phyloP scores from a whole-genome alignment of 2,329 filamentous ascomycete genomes.

The Hypoxylon sp. region DNA sequence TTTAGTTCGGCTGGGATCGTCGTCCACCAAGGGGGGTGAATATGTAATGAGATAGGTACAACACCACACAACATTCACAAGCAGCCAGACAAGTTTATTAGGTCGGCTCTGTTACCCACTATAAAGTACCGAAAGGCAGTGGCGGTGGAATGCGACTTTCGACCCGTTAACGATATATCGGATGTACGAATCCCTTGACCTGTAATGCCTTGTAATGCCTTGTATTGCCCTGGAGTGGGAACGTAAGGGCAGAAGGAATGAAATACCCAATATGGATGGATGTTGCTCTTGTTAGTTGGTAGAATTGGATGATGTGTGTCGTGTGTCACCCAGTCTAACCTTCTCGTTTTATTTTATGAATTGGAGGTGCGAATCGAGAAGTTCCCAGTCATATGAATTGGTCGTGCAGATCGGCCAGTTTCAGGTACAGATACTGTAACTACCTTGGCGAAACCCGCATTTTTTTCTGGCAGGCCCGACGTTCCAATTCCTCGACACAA shows the following conservation, averaged over 20 bases:
- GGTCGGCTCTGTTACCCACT: slow-evolving; percentile 36
- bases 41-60: slow-evolving; percentile 32
- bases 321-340: slow-evolving; percentile 29
- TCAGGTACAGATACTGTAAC: slow-evolving; percentile 43
- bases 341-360: slow-evolving; percentile 30
- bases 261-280: slow-evolving; percentile 8
- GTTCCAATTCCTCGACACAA: slow-evolving; percentile 30
- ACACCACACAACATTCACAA: slow-evolving; percentile 17
- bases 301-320: slow-evolving; percentile 23
- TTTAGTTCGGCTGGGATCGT: slow-evolving; percentile 45
- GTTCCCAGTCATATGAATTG: slow-evolving; percentile 31
- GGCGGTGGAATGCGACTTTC: slow-evolving; percentile 32
- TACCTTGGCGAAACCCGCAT: slow-evolving; percentile 34
- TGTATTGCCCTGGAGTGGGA: background rate
- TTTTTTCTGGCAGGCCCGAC: slow-evolving; percentile 25
- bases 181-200: background rate
- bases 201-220: background rate
- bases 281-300: slow-evolving; percentile 22
- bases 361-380: slow-evolving; percentile 18
- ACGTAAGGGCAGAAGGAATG: slow-evolving; percentile 10
- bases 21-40: slow-evolving; percentile 36
- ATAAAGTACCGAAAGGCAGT: slow-evolving; percentile 32
- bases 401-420: slow-evolving; percentile 45
- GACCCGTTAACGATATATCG: slow-evolving; percentile 14
- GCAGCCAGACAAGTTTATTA: slow-evolving; percentile 18